Evolutionary conservation across 129 eudicot genomes (phyloP).

Genomic region (Centrapalus pauciflorus): DNA sequence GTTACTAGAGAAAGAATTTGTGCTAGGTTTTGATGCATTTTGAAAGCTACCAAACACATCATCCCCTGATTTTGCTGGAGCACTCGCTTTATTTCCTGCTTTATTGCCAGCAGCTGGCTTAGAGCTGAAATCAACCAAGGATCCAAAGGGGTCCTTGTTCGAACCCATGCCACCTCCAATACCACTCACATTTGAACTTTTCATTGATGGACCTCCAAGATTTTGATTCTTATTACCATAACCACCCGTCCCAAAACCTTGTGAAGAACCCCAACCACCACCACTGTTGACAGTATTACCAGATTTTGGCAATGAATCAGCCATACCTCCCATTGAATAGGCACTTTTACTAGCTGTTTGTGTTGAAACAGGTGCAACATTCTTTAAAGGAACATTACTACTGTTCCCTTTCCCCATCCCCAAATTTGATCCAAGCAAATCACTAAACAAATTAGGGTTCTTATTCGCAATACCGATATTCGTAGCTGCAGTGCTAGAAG

Average conservation of each 20-base stretch:
- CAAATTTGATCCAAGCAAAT: slow-evolving; percentile 71
- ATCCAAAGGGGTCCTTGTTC: slow-evolving; percentile 83
- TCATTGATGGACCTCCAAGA: slow-evolving; percentile 49
- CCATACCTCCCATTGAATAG: slow-evolving; percentile 73
- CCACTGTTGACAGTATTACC: slow-evolving; percentile 26
- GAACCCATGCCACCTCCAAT: slow-evolving; percentile 48
- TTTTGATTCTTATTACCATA: slow-evolving; percentile 36
- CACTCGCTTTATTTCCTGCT: slow-evolving; percentile 34
- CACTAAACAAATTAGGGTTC: slow-evolving; percentile 81
- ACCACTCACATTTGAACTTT: slow-evolving; percentile 44
- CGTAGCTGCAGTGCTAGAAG: slow-evolving; percentile 7
- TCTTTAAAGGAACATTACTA: slow-evolving; percentile 70
- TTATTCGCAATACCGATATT: slow-evolving; percentile 59
- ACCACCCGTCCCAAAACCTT: slow-evolving; percentile 40
- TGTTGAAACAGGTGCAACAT: slow-evolving; percentile 32
- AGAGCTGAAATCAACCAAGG: slow-evolving; percentile 66
- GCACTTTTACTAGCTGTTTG: slow-evolving; percentile 25
- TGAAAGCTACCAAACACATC: slow-evolving; percentile 63
- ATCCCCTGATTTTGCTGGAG: slow-evolving; percentile 22
- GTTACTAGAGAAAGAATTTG: slow-evolving; percentile 13
- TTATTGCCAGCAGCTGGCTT: slow-evolving; percentile 49
- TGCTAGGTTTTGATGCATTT: slow-evolving; percentile 43
- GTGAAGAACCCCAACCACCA: slow-evolving; percentile 40
- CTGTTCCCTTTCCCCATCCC: slow-evolving; percentile 47
- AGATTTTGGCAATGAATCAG: slow-evolving; percentile 60